Evolutionary conservation across 2,329 filamentous ascomycete species (phyloP), one percentile per base, ranked within the genome.

Genomic region (Phyllosticta citrichinensis): DNA sequence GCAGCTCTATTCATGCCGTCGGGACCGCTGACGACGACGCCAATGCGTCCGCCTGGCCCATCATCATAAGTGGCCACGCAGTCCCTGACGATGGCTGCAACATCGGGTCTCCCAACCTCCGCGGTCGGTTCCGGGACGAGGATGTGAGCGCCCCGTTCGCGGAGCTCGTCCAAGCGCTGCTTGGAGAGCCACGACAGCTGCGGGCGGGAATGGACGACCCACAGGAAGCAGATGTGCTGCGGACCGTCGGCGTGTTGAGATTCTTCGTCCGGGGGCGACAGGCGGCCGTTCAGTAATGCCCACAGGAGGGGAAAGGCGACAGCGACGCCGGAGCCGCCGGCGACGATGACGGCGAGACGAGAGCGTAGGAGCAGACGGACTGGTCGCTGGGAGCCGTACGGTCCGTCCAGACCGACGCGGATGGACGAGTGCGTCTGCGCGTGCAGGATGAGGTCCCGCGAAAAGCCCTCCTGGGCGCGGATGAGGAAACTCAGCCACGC

Each of bases 281-380:
- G 11, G 62, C 68, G 66, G 14, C 40, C 3, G 65, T 66, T 56
- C 0, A 79, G 68, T 1, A 84, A 68, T n/a, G 79, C 74, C 74
- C 81, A 83, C 1, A 82, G 74, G 2, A 87, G 73, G 0, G 84
- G 84, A 66, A 85, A 86, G 0, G 80, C 79, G 24, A 87, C 84
- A 1, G 84, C 85, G 53, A 87, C 85, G 5, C 85, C 85, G 27
- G 81, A 84, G 0, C 85, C 85, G 2, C 85, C 84, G 1, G 84
- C 84, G 9, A 88, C 74, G 11, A 87, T 68, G 3, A 87, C 70
- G 0, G 80, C 77, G 0, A 79, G 75, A 50, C 79, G 74, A 17
- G 78, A 76, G 14, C 74, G 72, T 8, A 76, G 75, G 2, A 87
- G 74, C 67, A 83, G 76, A 19, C 80, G 71, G 17, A 84, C 73